Evolutionary conservation across 495 filamentous ascomycete genomes (phyloP), one percentile per base, ranked within the genome.

Genomic region (Xylaria intraflava): DNA sequence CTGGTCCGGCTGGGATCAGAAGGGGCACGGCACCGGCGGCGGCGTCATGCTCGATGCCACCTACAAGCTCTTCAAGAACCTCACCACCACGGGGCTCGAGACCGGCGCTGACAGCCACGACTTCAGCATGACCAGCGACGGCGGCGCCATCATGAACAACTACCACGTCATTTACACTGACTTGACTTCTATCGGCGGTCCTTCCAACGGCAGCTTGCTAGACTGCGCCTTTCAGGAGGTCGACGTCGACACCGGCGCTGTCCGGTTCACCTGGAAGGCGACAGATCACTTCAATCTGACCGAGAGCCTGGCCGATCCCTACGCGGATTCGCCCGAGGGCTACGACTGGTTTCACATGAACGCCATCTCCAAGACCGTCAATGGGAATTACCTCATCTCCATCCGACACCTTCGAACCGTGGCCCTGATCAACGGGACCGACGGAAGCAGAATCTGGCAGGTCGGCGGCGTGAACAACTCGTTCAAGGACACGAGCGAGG

Each of bases 321-420:
- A 51, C 33, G 20, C 8, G 7, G 56, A 54, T 19, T 23, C n/a
- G 3, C 9, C 16, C 0, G 47, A 70, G 31, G 75, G 78, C 3
- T 83, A 75, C 70, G 78, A 84, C 63, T 82, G 76, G 62, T 83
- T 82, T 67, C 79, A 82, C 64, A 77, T 84, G 64, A 82, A 83
- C 59, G 78, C 76, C 16, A 65, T 83, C 45, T 79, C 82, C 48
- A 81, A 80, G 58, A 75, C 80, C 52, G 42, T 36, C 3, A 69
- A 74, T 3, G 79, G 79, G 4, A 75, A 81, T 64, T 83, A 82
- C 55, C 60, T 83, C 33, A 74, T 83, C 23, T 82, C 79, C 1
- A 73, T 72, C 6, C 77, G 81, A 4, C 74, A 83, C 58, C 74
- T 72, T 0, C 71, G 69, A 51, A 69, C 76, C 12, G 71, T 83